Conservation (phyloP, 805 yeast genomes). For the Saccharomyces paradoxus region DNA sequence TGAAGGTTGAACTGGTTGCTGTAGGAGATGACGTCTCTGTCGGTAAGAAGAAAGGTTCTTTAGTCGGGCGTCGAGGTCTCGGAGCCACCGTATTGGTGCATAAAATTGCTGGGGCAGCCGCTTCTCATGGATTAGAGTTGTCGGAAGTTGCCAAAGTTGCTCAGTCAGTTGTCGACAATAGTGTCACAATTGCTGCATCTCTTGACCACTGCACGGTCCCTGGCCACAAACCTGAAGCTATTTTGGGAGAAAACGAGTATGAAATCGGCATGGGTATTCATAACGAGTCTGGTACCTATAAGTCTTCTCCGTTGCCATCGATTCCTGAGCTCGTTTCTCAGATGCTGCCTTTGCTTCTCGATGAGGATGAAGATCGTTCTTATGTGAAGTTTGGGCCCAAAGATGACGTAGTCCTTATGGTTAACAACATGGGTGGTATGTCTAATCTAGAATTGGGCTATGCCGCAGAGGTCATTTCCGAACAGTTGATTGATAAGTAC, state of each 20-base stretch:
- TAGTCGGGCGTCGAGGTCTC: conserved; percentile 83
- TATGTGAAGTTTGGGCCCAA: conserved; percentile 55
- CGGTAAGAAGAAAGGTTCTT: conserved; percentile 68
- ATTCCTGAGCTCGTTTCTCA: conserved; percentile 46
- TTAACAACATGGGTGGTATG: conserved; percentile 82
- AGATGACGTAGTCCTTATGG: conserved; percentile 57
- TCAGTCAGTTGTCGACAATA: conserved; percentile 43
- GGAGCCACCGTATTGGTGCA: conserved; percentile 82
- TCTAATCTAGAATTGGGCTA: conserved; percentile 67
- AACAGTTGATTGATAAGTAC: conserved; percentile 41
- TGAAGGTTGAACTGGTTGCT: conserved; percentile 58
- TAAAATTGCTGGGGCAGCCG: conserved; percentile 69
- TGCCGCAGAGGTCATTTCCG: conserved; percentile 49
- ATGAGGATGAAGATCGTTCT: conserved; percentile 61
- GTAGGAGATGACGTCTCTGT: conserved; percentile 88
- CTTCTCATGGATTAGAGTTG: conserved; percentile 35
- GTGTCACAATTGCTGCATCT: conserved; percentile 79
- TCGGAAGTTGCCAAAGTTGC: conserved; percentile 48
- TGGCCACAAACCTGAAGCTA: conserved; percentile 48
- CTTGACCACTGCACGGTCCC: conserved; percentile 81
- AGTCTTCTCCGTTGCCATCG: conserved; percentile 45
- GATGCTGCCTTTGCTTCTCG: conserved; percentile 49
- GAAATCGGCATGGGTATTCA: conserved; percentile 90
- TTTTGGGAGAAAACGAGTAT: conserved; percentile 49
- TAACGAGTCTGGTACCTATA: conserved; percentile 72